Conservation (phyloP, 441 rosid species). For the Gossypium trilobum region DNA sequence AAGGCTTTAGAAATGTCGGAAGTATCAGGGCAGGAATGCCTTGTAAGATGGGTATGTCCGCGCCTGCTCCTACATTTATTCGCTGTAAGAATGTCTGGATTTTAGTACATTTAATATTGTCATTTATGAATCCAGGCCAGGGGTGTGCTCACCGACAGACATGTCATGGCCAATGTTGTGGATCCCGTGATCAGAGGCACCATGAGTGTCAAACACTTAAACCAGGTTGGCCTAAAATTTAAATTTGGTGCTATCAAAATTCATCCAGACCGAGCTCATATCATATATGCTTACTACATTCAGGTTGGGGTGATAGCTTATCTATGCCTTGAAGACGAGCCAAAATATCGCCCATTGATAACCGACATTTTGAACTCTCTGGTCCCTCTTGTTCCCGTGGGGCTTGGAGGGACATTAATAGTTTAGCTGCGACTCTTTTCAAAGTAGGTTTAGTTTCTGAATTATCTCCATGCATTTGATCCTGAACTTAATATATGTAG, state of each 20-base stretch:
- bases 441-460: neutral
- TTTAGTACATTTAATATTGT: neutral
- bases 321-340: neutral
- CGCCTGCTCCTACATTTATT: neutral
- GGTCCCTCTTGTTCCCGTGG: neutral
- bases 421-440: neutral
- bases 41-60: constrained; percentile 71
- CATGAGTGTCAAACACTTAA: neutral
- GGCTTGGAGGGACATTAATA: neutral
- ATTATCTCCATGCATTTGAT: neutral
- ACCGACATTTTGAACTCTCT: neutral
- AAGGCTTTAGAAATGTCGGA: constrained; percentile 47
- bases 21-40: constrained; percentile 55
- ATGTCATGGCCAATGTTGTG: neutral
- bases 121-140: constrained; percentile 49
- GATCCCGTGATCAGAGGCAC: constrained; percentile 3
- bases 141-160: neutral
- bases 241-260: neutral
- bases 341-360: neutral
- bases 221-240: neutral
- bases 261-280: neutral
- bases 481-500: neutral
- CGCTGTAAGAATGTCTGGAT: neutral
- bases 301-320: neutral
- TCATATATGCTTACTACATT: too few species aligned